phyloP scores from a whole-genome alignment of 176 grass and related monocot genomes.

The Triticum dicoccoides region DNA sequence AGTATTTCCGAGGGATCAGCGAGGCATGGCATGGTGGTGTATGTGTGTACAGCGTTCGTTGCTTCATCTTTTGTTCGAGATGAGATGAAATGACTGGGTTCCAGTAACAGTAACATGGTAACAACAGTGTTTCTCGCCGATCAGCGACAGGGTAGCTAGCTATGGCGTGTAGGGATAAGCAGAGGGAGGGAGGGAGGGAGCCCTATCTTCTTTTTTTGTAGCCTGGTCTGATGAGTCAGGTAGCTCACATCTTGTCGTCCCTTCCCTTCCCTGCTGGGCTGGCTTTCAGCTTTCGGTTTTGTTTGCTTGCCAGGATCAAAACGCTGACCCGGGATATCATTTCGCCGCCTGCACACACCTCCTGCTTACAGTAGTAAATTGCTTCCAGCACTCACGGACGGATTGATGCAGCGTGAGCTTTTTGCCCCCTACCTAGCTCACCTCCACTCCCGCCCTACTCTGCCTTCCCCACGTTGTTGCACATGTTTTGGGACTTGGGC shows the following conservation, averaged over 20 bases:
- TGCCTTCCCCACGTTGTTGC: neutral
- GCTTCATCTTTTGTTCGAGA: neutral
- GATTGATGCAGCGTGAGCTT: neutral
- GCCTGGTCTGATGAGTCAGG: neutral
- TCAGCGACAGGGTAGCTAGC: neutral
- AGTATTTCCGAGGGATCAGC: neutral
- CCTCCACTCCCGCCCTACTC: neutral
- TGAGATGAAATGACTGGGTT: neutral
- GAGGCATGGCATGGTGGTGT: too few relatives aligned
- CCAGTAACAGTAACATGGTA: neutral
- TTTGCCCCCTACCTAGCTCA: neutral
- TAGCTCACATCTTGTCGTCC: slow-evolving; percentile 30
- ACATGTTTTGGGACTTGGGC: slow-evolving; percentile 4
- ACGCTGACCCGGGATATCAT: slow-evolving; percentile 45
- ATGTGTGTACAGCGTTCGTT: too few relatives aligned
- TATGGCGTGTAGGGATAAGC: neutral
- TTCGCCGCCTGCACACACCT: slow-evolving; percentile 19
- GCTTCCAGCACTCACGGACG: neutral
- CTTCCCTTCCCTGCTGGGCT: neutral
- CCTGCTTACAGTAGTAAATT: neutral
- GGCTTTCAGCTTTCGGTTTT: slow-evolving; percentile 42
- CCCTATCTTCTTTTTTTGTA: neutral
- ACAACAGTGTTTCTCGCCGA: neutral
- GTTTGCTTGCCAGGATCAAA: slow-evolving; percentile 50
- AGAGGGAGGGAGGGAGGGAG: neutral